Base-by-base conservation (phyloP, 2,329 filamentous ascomycete genomes). In the Pezicula neosporulosa region DNA sequence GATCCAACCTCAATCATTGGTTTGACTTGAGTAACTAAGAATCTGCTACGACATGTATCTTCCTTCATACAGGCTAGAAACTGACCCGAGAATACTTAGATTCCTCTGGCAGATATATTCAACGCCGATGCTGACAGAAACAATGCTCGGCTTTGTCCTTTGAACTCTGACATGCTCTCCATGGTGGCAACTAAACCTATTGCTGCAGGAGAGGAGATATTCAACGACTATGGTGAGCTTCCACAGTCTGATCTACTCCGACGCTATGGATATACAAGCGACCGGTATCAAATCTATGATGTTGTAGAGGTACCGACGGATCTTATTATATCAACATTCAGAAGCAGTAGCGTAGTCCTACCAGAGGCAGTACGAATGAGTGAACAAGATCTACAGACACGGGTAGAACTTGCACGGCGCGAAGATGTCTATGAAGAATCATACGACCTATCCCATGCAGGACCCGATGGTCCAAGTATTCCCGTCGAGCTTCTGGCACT, bases 221-320 rank as follows among this genome's bases (percentile, higher is more conserved):
- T 85, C 68, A 87, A 87, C 59, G 84, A 87, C 65, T 87, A 88
- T 58, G 86, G 86, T 1, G 76, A 83, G 41, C 74, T 89, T 8
- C 85, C 86, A 6, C 76, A 82, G 37, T 81, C 83, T 2, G 86
- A 89, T 61, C 70, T 89, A 4, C 72, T 89, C 16, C 73, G 86
- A 19, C 72, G 85, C 42, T 88, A 89, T 62, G 86, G 86, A 15
- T 88, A 87, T 61, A 75, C 85, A 44, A 86, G 84, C 1, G 72
- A 80, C 33, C 82, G 83, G 56, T 87, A 89, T 61, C 70, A 79
- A 6, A 68, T 74, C 46, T 85, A 83, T 65, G 85, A 89, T 60
- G 84, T 89, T 3, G 79, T 81, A 3, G 86, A 89, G 62, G 66
- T 89, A 7, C 70, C 80, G 4, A 70, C 79, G 45, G 69, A 75